Base-by-base conservation (phyloP, 2,329 filamentous ascomycete genomes). In the Coleophoma cylindrospora region DNA sequence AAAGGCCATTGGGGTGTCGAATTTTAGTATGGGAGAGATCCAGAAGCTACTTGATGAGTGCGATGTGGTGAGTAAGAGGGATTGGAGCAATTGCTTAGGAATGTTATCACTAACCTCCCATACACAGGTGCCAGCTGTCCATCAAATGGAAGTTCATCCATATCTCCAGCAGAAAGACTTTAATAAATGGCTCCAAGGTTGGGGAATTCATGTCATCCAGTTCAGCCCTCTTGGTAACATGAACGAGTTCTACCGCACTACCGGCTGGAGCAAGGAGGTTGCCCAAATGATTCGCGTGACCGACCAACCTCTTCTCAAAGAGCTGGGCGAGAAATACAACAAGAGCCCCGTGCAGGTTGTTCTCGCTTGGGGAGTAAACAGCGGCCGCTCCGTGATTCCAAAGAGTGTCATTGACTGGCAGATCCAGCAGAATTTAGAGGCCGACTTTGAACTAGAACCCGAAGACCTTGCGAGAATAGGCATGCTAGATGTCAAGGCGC, bases 1-100 rank as follows among this genome's bases (percentile, higher is more conserved):
- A 33, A 70, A 72, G 52, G 70, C 74, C 45, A 81, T 83, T 50
- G 79, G 79, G 33, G 74, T 83, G 38, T 76, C 73, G 56, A 82
- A 83, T 69, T 82, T 75, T 51, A 55, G 15, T 8, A 12, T 21
- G 15, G 9, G 14, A 7, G 40, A 43, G 9, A 27, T 43, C 15
- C 40, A 43, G 9, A 22, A 10, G 9, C 21, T 43, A 15, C 14
- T 43, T 11, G 40, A 43, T 27, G 11, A 27, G 3, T 8, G 40
- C 17, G 15, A 19, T 19, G 3, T 19, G 2, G 40, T 43, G 5
- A 27, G 40, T 19, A 38, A 38, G 22, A 21, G 8, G 13, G 48
- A 8, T 12, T n/a, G 7, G 11, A 10, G 7, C 2, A 8, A 17
- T 4, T 13, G 14, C 36, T 38, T 12, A 2, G 36, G 12, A 12